These are phyloP conservation scores for Multifurca ochricompacta DNA, from an alignment of 768 basidiomycete species.

Conservation along the genomic window DNA sequence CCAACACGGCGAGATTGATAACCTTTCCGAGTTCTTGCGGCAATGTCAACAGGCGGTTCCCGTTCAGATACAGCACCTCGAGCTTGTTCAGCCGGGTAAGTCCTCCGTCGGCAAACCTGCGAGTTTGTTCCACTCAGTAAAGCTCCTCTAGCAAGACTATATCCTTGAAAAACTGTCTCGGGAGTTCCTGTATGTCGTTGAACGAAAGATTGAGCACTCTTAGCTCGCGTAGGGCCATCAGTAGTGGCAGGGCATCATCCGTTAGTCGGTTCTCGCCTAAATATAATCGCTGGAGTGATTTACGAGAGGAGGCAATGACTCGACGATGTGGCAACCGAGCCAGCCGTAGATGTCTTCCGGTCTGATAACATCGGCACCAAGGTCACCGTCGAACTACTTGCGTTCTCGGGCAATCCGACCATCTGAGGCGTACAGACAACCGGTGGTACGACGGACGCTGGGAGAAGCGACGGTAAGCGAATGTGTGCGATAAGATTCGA, in stretches of 20 bases:
- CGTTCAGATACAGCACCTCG: conserved; percentile 79
- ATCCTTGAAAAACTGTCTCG: conserved; percentile 64
- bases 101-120: conserved; percentile 87
- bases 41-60: conserved; percentile 86
- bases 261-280: conserved; percentile 85
- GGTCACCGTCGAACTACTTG: conserved; percentile 11
- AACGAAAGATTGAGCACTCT: conserved; percentile 86
- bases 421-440: neutral
- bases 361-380: conserved; percentile 25
- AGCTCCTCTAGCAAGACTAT: conserved; percentile 71
- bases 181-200: conserved; percentile 89
- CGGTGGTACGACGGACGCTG: conserved; percentile 26
- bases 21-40: conserved; percentile 88
- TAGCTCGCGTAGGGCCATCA: conserved; percentile 72
- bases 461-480: conserved; percentile 44
- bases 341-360: conserved; percentile 38
- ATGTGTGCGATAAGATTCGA: conserved; percentile 77
- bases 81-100: conserved; percentile 63
- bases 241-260: conserved; percentile 67
- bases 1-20: conserved; percentile 67
- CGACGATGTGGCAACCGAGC: conserved; percentile 19
- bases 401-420: neutral
- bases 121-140: conserved; percentile 91
- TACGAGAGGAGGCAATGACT: conserved; percentile 50
- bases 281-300: conserved; percentile 69